Evolutionary conservation across 2,329 filamentous ascomycete species (phyloP), one percentile per base, ranked within the genome.

Genomic region (Trichoderma afroharzianum): DNA sequence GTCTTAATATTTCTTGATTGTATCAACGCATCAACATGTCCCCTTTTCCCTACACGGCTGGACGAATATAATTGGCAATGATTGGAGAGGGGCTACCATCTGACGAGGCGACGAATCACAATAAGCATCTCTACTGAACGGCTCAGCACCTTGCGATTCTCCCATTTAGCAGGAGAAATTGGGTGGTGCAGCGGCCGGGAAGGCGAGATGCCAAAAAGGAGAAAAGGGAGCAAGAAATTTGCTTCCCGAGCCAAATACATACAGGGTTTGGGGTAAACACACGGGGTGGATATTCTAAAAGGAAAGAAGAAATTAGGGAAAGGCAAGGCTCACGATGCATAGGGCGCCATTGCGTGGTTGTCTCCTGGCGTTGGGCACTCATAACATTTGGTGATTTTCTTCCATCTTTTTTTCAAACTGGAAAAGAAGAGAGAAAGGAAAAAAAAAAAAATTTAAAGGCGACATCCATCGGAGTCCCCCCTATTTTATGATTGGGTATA

Each of bases 331-430:
- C 71, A 69, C 61, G 43, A 73, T 66, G 64, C 66, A 72, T 73
- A 62, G 55, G 69, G 66, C 53, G 71, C 71, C 67, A 61, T 68
- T 64, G 70, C 28, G 61, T 55, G 73, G 73, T 57, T 63, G 61
- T 68, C 67, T 59, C 68, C 36, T 67, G 72, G 73, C 72, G 73
- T 74, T 74, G 72, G 72, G 62, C 70, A 59, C 63, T 55, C 71
- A 55, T 70, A 26, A 67, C 62, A 63, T 70, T 43, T 62, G 68
- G 58, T 61, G 28, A 39, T 33, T 53, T 24, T 50, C 39, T 68
- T 59, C 28, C 43, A 33, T 58, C 12, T 64, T 30, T 61, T 36
- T 58, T 58, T 28, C 6, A 9, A 14, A 21, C 4, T 21, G 32
- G 24, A 21, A 32, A 11, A 21, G 32, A 11, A 21, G n/a, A 11